Evolutionary conservation across 202 grass and related monocot genomes (phyloP), one percentile per base, ranked within the genome.

Genomic region (Cymbopogon flexuosus): DNA sequence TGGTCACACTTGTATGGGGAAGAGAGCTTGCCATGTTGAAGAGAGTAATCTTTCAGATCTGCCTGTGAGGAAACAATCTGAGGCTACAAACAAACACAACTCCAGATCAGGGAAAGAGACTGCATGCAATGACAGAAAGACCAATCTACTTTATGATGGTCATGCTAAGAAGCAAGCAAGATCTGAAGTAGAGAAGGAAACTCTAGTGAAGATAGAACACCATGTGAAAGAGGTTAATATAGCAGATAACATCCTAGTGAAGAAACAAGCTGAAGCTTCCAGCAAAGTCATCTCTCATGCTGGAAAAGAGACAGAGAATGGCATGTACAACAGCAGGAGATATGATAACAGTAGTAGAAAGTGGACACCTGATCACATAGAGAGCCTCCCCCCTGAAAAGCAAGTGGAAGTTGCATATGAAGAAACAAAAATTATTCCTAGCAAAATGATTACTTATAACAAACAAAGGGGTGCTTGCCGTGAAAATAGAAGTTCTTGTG

Each of bases 331-430:
- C 42, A 75, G 10, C 73, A 82, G 65, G 19, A 87, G 46, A 40
- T 39, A 29, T 65, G 66, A 78, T 73, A 42, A 31, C 67, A 58
- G 66, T 27, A 78, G 37, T 7, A 61, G 11, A 18, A 89, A 89
- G 51, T 24, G 36, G 60, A 68, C 29, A 42, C 73, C 67, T 73
- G 68, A 78, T 66, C 12, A 85, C 23, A 23, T 60, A 78, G 82
- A 86, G 19, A 79, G 33, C 39, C 40, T 86, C 10, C 83, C 87
- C 73, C 74, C 83, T 37, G 88, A 89, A 89, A 89, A 89, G 75
- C 83, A 83, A 68, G 79, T 83, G n/a, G 88, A 89, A 86, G 79
- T 70, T 69, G 83, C 88, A 8, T 89, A 69, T 8, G 83, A 86
- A 73, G 87, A 89, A 85, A 75, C 51, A 22, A 74, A 40, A 60